Base-by-base conservation (phyloP, 768 basidiomycete genomes). In the Podaxis sp. region DNA sequence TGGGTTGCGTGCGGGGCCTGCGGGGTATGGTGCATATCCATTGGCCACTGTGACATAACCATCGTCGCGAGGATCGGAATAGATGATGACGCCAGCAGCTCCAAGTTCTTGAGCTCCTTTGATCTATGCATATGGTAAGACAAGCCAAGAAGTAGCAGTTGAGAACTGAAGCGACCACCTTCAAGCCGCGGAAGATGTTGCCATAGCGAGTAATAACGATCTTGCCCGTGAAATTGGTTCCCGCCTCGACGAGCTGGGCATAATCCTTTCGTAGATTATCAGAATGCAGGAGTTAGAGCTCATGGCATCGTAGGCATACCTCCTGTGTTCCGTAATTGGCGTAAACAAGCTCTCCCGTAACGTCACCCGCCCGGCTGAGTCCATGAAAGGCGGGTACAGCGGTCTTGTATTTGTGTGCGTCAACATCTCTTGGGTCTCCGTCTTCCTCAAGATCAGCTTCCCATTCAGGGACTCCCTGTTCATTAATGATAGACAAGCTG, bases 381-480 rank as follows among this genome's bases (percentile, higher is more conserved):
- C 93, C 95, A 72, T 95, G 94, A 85, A 90, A 98, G n/a, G 89
- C 74, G 0, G 90, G 86, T 13, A 95, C 81, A 21, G 83, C 77
- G 60, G 88, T 78, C 55, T 78, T 80, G 65, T 89, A 87, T 62
- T 84, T 80, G 58, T 81, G 78, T 4, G 91, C 90, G 59, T 89
- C 87, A 23, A 83, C 79, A 67, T 98, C 95, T 3, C 82, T 76
- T 2, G 83, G 81, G 65, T 85, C 82, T 3, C 82, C 85, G 62
- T 93, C 88, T 65, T 88, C 90, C 27, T 83, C 78, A 1, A 97
- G 76, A 64, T 89, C 82, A 18, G 93, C 93, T 44, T 75, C 77
- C 89, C 91, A 91, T 4, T 79, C 70, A 13, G 77, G 68, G 18
- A 72, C 68, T 2, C 86, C 86, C 42, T 83, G 76, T 13, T 79